Percentiles rank a stretch among this genome's conserved stretches.
phyloP scores from a whole-genome alignment of 1,139 yeast genomes.

The Lodderomyces orthopsilosis region DNA sequence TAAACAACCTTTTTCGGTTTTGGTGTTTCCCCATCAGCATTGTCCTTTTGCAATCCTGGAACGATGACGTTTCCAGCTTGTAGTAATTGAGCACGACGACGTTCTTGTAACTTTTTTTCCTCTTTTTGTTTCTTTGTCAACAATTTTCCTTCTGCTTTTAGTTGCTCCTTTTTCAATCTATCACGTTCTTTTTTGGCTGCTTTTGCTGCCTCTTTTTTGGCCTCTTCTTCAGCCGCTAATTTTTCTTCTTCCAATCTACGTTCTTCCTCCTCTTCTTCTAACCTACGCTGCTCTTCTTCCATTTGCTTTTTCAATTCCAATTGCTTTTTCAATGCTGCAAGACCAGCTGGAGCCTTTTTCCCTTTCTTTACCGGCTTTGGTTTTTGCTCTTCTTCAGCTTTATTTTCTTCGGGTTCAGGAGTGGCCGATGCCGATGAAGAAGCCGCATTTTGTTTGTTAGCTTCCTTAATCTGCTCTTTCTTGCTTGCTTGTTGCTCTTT shows the following conservation, averaged over 20 bases:
- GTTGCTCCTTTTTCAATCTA: constrained; percentile 71
- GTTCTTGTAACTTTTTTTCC: constrained; percentile 81
- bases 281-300: constrained; percentile 66
- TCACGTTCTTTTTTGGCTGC: constrained; percentile 80
- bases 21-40: constrained; percentile 21
- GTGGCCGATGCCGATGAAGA: constrained; percentile 38
- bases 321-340: constrained; percentile 80
- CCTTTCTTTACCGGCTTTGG: constrained; percentile 47
- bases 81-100: constrained; percentile 83
- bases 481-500: constrained; percentile 62
- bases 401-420: constrained; percentile 33
- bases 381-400: constrained; percentile 15
- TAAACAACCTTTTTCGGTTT: constrained; percentile 73
- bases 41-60: constrained; percentile 60
- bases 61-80: constrained; percentile 72
- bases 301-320: constrained; percentile 81
- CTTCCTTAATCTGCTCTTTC: constrained; percentile 62
- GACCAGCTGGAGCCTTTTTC: constrained; percentile 73
- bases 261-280: constrained; percentile 70
- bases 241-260: constrained; percentile 61
- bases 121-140: constrained; percentile 93
- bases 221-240: constrained; percentile 60
- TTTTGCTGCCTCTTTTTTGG: constrained; percentile 65
- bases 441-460: constrained; percentile 55
- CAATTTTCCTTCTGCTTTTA: constrained; percentile 90